These are phyloP conservation scores for Torrubiella hemipterigena DNA, from an alignment of 2,329 filamentous ascomycete species.

Conservation along the genomic window DNA sequence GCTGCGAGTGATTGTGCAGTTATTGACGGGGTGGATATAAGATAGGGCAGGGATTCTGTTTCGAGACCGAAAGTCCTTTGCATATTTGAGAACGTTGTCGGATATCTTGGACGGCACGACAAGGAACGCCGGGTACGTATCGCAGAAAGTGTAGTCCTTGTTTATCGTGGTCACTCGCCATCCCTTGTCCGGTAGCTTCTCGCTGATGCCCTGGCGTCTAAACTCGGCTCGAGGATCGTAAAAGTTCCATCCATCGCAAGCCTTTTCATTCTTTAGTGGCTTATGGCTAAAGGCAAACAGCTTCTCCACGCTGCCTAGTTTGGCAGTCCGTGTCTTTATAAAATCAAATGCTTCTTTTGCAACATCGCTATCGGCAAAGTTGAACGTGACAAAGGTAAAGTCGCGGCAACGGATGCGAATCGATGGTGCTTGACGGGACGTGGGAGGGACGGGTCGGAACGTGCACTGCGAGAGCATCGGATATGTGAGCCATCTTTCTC, in stretches of 20 bases:
- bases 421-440: conserved; percentile 60
- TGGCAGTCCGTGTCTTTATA: conserved; percentile 71
- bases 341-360: conserved; percentile 82
- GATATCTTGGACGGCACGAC: conserved; percentile 82
- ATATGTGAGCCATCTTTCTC: conserved; percentile 88
- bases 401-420: conserved; percentile 85
- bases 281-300: conserved; percentile 84
- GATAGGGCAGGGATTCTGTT: conserved; percentile 80
- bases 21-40: conserved; percentile 94
- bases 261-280: conserved; percentile 59
- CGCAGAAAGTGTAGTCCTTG: conserved; percentile 77
- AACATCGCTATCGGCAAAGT: conserved; percentile 61
- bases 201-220: conserved; percentile 73
- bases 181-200: conserved; percentile 62
- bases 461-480: conserved; percentile 78
- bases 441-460: conserved; percentile 59
- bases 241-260: conserved; percentile 67
- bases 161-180: conserved; percentile 93
- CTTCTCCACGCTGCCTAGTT: conserved; percentile 70
- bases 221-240: conserved; percentile 85
- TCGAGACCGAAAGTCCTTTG: conserved; percentile 76
- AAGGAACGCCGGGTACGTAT: conserved; percentile 79
- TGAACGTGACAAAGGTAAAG: conserved; percentile 88
- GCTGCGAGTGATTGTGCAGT: conserved; percentile 90
- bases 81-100: conserved; percentile 95